Evolutionary conservation across 495 filamentous ascomycete species (phyloP).

Genomic region (Podospora pseudoanserina): DNA sequence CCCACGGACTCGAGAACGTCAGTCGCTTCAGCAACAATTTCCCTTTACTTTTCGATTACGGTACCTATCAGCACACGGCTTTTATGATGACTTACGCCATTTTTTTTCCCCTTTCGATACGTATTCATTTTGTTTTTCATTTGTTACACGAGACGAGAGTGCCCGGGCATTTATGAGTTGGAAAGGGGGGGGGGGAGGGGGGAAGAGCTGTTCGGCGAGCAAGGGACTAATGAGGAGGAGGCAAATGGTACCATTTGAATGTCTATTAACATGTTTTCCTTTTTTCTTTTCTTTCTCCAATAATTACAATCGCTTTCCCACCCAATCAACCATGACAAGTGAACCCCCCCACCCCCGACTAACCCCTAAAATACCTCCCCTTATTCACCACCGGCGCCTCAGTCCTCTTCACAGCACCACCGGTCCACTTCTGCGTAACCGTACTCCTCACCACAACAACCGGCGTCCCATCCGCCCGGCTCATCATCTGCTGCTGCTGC

Average conservation of each 20-base stretch:
- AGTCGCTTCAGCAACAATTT: not conserved
- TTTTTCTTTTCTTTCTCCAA: not conserved
- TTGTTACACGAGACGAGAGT: not conserved
- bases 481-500: conserved; percentile 13
- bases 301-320: not conserved
- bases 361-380: not conserved
- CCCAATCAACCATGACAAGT: not conserved
- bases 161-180: no score
- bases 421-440: conserved; percentile 20
- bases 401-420: conserved; percentile 7
- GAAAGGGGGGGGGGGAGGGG: no score
- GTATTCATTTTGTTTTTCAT: no score
- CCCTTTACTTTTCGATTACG: not conserved
- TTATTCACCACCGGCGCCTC: not conserved
- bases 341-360: not conserved
- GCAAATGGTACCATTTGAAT: not conserved
- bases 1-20: not conserved
- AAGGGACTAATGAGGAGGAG: no score
- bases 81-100: not conserved
- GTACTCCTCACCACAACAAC: conserved; percentile 23
- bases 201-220: no score
- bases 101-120: not conserved
- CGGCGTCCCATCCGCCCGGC: conserved; percentile 24
- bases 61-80: not conserved
- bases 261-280: not conserved